Percentiles rank a stretch among this genome's conserved stretches.
Conservation (phyloP, 768 basidiomycete genomes). For the Candolleomyces eurysporus region DNA sequence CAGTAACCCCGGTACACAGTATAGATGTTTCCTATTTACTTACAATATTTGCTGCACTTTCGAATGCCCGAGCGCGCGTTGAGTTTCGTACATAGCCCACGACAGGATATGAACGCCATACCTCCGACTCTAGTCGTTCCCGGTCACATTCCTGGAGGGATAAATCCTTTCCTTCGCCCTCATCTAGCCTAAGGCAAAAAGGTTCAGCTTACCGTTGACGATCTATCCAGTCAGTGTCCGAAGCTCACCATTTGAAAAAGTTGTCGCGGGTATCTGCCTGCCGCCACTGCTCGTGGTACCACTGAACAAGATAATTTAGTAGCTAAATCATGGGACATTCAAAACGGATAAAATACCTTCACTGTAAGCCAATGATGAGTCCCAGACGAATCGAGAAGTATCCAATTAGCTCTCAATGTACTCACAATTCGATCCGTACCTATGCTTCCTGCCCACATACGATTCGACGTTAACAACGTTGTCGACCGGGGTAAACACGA, state of each 20-base stretch:
- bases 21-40: slow-evolving; percentile 13
- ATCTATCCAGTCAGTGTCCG: background rate
- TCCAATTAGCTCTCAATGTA: slow-evolving; percentile 5
- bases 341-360: slow-evolving; percentile 29
- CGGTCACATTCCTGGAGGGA: slow-evolving; percentile 58
- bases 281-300: slow-evolving; percentile 60
- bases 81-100: background rate
- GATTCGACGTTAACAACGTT: background rate
- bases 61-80: background rate
- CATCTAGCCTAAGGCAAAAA: slow-evolving; percentile 49
- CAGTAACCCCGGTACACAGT: background rate
- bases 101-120: slow-evolving; percentile 15
- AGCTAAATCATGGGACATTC: background rate
- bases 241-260: slow-evolving; percentile 57
- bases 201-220: background rate
- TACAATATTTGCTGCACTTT: slow-evolving; percentile 41
- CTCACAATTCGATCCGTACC: slow-evolving; percentile 62
- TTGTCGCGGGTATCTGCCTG: slow-evolving; percentile 60
- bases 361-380: slow-evolving; percentile 26
- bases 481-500: no score
- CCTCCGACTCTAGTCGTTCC: slow-evolving; percentile 60
- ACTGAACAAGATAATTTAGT: slow-evolving; percentile 28
- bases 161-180: slow-evolving; percentile 54
- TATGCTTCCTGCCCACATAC: slow-evolving; percentile 44
- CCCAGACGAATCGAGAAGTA: background rate